These are phyloP conservation scores for Euphorbia peplus DNA, from an alignment of 345 rosid species.

Conservation along the genomic window DNA sequence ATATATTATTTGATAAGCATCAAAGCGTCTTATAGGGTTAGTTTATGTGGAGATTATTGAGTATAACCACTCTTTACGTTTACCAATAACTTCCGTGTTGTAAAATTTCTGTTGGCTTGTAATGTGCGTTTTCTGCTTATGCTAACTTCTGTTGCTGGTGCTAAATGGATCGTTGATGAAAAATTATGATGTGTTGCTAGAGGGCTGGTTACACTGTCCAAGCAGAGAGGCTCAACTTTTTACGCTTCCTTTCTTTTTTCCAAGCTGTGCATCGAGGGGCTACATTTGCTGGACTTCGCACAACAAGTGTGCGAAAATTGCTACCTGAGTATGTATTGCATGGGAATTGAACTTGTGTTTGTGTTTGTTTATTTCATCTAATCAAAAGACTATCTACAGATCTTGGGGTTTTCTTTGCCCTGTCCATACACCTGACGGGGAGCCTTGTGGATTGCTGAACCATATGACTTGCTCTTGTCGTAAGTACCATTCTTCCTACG, in stretches of 20 bases:
- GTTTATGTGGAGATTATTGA: not conserved
- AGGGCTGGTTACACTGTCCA: slow-evolving; percentile 94
- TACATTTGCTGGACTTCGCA: slow-evolving; percentile 93
- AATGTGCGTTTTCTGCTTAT: not conserved
- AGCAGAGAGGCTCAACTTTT: slow-evolving; percentile 96
- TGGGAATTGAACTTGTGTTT: slow-evolving; percentile 5
- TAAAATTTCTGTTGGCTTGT: not conserved
- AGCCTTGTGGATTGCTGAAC: slow-evolving; percentile 93
- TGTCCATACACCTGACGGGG: slow-evolving; percentile 98
- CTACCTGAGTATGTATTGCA: slow-evolving; percentile 76
- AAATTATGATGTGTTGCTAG: slow-evolving; percentile 25
- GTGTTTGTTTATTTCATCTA: slow-evolving; percentile 10
- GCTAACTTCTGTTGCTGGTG: slow-evolving; percentile 11
- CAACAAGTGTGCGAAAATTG: slow-evolving; percentile 94
- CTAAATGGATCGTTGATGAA: slow-evolving; percentile 1
- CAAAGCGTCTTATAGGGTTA: not conserved
- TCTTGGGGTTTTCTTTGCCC: slow-evolving; percentile 99
- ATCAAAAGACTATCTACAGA: slow-evolving; percentile 34
- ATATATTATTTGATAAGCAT: not conserved
- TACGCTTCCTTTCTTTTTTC: slow-evolving; percentile 85
- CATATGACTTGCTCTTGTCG: slow-evolving; percentile 84
- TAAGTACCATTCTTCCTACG: slow-evolving; percentile 37
- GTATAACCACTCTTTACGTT: not conserved
- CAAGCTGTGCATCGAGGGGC: slow-evolving; percentile 97
- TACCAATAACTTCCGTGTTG: not conserved